Conservation (phyloP, 768 basidiomycete genomes). For the Guyanaporus albipodus region DNA sequence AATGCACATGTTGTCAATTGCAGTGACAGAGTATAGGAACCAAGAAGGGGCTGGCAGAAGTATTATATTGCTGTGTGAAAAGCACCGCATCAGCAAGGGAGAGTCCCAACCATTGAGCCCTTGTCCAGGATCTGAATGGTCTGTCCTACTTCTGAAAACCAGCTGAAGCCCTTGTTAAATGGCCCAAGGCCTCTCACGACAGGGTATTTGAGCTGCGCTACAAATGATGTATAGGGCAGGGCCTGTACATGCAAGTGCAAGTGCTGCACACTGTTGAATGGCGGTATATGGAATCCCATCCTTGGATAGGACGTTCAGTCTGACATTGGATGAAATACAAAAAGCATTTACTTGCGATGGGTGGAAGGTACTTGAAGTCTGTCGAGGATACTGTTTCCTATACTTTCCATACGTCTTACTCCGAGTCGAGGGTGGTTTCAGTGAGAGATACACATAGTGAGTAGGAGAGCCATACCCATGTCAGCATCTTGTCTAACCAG, state of each 20-base stretch:
- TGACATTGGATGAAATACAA: neutral
- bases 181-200: constrained; percentile 35
- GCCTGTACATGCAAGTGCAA: constrained; percentile 73
- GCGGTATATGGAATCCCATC: constrained; percentile 80
- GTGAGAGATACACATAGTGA: constrained; percentile 17
- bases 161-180: constrained; percentile 62
- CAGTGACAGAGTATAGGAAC: no score
- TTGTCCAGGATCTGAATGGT: constrained; percentile 55
- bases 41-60: neutral
- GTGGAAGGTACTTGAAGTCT: constrained; percentile 37
- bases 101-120: constrained; percentile 45
- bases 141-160: constrained; percentile 68
- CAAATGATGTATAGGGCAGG: constrained; percentile 52
- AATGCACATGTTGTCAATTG: no score
- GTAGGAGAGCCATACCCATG: constrained; percentile 43
- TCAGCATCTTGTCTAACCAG: constrained; percentile 42
- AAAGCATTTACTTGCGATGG: constrained; percentile 43
- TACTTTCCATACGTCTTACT: constrained; percentile 46
- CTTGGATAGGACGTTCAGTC: constrained; percentile 33
- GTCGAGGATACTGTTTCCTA: constrained; percentile 54
- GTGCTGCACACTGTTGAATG: constrained; percentile 68
- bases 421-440: constrained; percentile 5
- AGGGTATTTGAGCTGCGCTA: constrained; percentile 46
- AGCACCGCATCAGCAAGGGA: constrained; percentile 40
- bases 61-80: neutral